phyloP scores from a whole-genome alignment of 2,329 filamentous ascomycete genomes.

The Fusarium albosuccineum region DNA sequence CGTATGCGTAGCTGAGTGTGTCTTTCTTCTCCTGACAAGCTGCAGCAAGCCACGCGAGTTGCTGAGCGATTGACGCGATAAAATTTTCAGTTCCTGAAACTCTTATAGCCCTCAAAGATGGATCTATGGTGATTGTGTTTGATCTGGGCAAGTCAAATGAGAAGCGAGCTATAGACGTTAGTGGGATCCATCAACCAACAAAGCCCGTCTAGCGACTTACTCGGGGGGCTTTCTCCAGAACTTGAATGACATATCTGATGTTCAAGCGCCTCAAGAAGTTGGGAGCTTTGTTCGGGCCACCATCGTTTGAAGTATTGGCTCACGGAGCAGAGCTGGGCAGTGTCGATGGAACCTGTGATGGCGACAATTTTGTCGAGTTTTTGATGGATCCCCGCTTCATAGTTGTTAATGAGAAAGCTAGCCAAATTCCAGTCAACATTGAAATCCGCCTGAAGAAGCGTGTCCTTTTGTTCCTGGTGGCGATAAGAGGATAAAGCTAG shows the following conservation, averaged over 20 bases:
- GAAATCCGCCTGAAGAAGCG: not conserved
- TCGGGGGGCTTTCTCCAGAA: not conserved
- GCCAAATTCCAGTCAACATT: not conserved
- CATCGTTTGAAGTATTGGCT: conserved; percentile 1
- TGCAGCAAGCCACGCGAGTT: conserved; percentile 8
- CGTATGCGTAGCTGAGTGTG: conserved; percentile 3
- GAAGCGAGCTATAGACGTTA: not conserved
- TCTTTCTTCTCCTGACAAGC: conserved; percentile 3
- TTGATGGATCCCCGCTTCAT: conserved; percentile 1
- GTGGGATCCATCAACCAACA: not conserved
- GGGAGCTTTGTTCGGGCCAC: not conserved
- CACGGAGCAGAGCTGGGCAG: conserved; percentile 2
- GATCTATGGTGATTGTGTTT: not conserved
- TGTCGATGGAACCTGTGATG: not conserved
- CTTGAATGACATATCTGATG: not conserved
- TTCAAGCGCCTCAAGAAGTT: not conserved
- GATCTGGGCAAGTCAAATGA: not conserved
- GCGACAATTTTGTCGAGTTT: not conserved
- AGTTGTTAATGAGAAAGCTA: conserved; percentile 5
- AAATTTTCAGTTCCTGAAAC: not conserved
- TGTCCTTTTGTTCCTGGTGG: not conserved
- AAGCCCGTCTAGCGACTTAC: not conserved
- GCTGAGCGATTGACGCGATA: conserved; percentile 8
- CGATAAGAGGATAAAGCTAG: not conserved
- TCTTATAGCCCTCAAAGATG: not conserved